These are phyloP conservation scores for Rhodotorula toruloides DNA, from an alignment of 768 basidiomycete species.

Conservation along the genomic window DNA sequence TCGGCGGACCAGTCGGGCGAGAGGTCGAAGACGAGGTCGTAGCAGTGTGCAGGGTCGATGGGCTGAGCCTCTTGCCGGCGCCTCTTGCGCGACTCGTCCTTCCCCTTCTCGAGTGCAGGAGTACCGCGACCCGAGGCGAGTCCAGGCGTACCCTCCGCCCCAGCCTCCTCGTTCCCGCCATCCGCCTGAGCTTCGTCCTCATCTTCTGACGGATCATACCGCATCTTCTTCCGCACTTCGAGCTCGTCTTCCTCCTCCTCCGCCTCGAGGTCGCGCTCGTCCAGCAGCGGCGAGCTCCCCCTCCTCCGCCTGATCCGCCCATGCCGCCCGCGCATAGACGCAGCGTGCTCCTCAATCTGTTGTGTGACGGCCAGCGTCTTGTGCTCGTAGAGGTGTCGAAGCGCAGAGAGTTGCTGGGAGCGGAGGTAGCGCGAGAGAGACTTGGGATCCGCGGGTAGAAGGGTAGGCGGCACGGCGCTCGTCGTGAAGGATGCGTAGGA, in stretches of 20 bases:
- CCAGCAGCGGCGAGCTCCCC: conserved; percentile 17
- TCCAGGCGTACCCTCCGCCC: background rate
- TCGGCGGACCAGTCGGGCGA: conserved; percentile 17
- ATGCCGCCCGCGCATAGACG: conserved; percentile 10
- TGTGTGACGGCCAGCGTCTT: conserved; percentile 19
- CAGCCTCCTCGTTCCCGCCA: background rate
- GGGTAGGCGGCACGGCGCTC: conserved; percentile 4
- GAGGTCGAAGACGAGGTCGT: conserved; percentile 31
- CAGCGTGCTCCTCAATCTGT: conserved; percentile 20
- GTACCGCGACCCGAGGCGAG: background rate
- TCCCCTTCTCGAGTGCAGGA: too few species aligned
- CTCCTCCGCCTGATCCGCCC: conserved; percentile 9
- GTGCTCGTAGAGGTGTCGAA: conserved; percentile 29
- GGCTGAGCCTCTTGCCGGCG: background rate
- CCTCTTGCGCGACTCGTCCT: background rate
- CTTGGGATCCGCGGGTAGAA: conserved; percentile 11
- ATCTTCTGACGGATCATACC: conserved; percentile 14
- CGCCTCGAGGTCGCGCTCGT: conserved; percentile 3
- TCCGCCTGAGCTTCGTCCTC: background rate
- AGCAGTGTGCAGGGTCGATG: conserved; percentile 28
- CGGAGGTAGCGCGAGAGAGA: conserved; percentile 27
- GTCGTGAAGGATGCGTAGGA: background rate
- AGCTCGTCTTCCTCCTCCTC: conserved; percentile 23
- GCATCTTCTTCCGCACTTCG: conserved; percentile 24
- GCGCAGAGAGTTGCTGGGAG: conserved; percentile 22